These are phyloP conservation scores for Viola odorata DNA, from an alignment of 345 rosid species.

Conservation along the genomic window DNA sequence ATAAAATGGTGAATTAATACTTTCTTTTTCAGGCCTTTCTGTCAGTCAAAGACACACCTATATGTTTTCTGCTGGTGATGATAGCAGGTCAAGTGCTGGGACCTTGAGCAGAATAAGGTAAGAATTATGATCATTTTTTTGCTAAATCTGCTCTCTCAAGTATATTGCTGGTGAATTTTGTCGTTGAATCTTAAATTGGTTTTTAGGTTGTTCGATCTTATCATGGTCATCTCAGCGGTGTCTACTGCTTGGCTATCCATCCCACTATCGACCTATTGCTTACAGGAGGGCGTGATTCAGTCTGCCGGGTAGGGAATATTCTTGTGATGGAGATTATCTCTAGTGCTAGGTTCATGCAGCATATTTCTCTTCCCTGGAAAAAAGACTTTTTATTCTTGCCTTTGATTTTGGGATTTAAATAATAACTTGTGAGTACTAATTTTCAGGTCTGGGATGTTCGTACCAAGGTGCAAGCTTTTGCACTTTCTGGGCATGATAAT, in stretches of 20 bases:
- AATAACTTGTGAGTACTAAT: slow-evolving; percentile 7
- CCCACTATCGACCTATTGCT: slow-evolving; percentile 84
- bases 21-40: slow-evolving; percentile 64
- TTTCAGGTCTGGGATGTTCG: slow-evolving; percentile 98
- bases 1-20: no score
- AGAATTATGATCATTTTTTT: slow-evolving; percentile 5
- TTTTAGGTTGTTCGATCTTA: slow-evolving; percentile 85
- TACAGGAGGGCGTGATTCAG: slow-evolving; percentile 98
- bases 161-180: neutral
- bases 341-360: neutral
- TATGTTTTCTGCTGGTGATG: slow-evolving; percentile 99
- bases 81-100: slow-evolving; percentile 99
- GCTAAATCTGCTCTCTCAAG: neutral
- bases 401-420: slow-evolving; percentile 10
- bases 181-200: slow-evolving; percentile 11
- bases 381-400: neutral
- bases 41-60: slow-evolving; percentile 83
- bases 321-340: neutral
- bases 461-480: slow-evolving; percentile 91
- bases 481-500: slow-evolving; percentile 90
- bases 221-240: slow-evolving; percentile 98
- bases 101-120: slow-evolving; percentile 99
- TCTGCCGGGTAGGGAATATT: slow-evolving; percentile 68
- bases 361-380: neutral
- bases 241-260: slow-evolving; percentile 97